Evolutionary conservation across 768 basidiomycete genomes (phyloP), one percentile per base, ranked within the genome.

Genomic region (Pseudohyphozyma bogoriensis): DNA sequence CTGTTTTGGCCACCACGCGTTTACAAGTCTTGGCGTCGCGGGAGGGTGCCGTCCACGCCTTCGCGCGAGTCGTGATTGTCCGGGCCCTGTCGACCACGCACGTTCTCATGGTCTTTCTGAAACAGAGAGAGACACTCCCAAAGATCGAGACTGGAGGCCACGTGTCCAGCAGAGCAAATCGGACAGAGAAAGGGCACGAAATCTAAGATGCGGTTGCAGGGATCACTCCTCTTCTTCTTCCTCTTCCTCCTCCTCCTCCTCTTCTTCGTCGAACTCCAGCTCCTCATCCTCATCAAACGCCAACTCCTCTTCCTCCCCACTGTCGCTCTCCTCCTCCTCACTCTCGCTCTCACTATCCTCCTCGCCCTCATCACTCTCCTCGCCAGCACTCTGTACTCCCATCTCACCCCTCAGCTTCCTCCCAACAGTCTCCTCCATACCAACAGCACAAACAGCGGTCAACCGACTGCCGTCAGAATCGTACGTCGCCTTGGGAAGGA

Each of bases 381-480:
- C 58, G n/a, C 52, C 62, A 18, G 16, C 72, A 28, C 76, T 77
- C 20, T 42, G 49, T 6, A 52, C 68, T 28, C 71, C 71, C 13
- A 58, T 71, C 8, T 59, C 66, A 26, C 61, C 70, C 31, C 62
- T 71, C 13, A 58, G 71, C 8, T 59, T 65, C n/a, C 61, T 69
- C 31, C 62, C 67, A 12, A 59, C 68, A 45, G 39, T 39, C 36
- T 66, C 66, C 20, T 44, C n/a, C 20, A 76, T 69, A 56, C 77
- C 68, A 18, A 76, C 73, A 24, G 73, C 68, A 20, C 70, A 68
- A 11, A 75, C 68, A 60, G 90, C 91, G 11, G 88, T 93, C 71
- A 96, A 72, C 31, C 92, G 79, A 35, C 83, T 89, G 12, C 87
- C 87, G 66, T 88, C 89, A 7, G 88, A 85, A 73, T 93, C 86